These are phyloP conservation scores for Phytophthora cactorum DNA, from an alignment of 352 stramenopile species.

Conservation along the genomic window DNA sequence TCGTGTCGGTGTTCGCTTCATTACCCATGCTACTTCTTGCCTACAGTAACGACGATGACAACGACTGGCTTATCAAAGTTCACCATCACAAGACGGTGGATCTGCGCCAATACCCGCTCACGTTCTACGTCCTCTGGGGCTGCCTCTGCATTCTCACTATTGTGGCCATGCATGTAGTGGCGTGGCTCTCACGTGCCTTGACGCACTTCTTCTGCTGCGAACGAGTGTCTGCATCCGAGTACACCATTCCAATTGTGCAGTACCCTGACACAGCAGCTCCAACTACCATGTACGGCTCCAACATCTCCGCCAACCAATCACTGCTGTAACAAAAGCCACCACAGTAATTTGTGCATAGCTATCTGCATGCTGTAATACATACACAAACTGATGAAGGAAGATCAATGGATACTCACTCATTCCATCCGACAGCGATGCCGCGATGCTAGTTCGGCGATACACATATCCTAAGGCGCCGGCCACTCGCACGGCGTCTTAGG, in stretches of 20 bases:
- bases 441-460: background rate
- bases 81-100: slow-evolving; percentile 38
- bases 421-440: background rate
- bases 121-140: slow-evolving; percentile 47
- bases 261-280: slow-evolving; percentile 24
- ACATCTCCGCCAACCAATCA: slow-evolving; percentile 2
- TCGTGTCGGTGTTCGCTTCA: slow-evolving; percentile 38
- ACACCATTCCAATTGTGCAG: slow-evolving; percentile 45
- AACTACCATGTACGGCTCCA: slow-evolving; percentile 28
- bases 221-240: slow-evolving; percentile 57
- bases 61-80: slow-evolving; percentile 31
- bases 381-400: background rate
- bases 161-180: slow-evolving; percentile 62
- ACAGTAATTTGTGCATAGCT: background rate
- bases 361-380: background rate
- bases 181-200: slow-evolving; percentile 45
- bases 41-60: slow-evolving; percentile 24
- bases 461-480: slow-evolving; percentile 13
- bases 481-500: slow-evolving; percentile 6
- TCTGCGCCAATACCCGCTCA: slow-evolving; percentile 42
- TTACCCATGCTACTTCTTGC: slow-evolving; percentile 35
- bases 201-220: slow-evolving; percentile 77
- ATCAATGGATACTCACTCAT: background rate
- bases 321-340: slow-evolving; percentile 13
- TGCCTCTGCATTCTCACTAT: slow-evolving; percentile 62